phyloP scores from a whole-genome alignment of 2,329 filamentous ascomycete genomes.

The Blastomyces percursus region DNA sequence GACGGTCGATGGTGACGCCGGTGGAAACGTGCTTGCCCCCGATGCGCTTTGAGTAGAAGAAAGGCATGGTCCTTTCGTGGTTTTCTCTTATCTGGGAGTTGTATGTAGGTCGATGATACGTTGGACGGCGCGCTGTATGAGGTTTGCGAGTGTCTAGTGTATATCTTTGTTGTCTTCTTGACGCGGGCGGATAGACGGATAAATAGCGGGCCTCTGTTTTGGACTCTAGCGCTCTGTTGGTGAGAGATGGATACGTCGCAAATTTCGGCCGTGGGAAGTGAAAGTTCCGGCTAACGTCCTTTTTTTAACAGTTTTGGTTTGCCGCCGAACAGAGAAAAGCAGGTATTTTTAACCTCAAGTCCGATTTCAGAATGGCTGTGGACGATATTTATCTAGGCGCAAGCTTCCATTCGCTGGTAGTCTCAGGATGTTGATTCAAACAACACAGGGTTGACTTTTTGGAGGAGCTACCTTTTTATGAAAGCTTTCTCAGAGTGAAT shows the following conservation, averaged over 20 bases:
- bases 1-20: constrained; percentile 42
- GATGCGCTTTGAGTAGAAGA: constrained; percentile 29
- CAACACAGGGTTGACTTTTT: background rate
- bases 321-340: background rate
- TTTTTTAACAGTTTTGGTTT: background rate
- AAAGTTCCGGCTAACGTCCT: background rate
- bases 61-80: constrained; percentile 18
- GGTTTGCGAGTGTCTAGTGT: background rate
- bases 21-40: constrained; percentile 34
- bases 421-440: background rate
- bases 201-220: background rate
- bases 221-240: background rate
- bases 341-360: background rate
- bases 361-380: background rate
- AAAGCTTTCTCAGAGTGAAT: background rate
- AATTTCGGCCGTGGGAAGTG: background rate
- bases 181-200: background rate
- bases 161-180: background rate
- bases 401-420: background rate
- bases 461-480: background rate
- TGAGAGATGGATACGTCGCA: background rate
- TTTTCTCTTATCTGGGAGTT: background rate
- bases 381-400: no score
- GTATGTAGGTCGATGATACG: background rate
- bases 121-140: background rate